Conservation (phyloP, 2,329 filamentous ascomycete genomes). For the Ploettnerulaceae sp. region DNA sequence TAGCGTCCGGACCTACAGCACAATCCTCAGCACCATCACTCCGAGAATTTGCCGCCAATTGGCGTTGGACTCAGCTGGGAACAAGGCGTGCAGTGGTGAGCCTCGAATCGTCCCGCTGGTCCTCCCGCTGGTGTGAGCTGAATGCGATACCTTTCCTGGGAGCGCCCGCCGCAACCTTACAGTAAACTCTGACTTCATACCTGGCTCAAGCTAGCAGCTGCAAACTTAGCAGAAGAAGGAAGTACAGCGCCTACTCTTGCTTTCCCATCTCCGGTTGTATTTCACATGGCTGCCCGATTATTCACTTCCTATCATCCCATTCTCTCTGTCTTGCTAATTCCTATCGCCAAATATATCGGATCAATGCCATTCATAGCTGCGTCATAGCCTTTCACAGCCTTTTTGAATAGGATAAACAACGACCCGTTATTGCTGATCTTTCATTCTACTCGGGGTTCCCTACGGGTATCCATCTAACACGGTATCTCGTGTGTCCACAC, state of each 20-base stretch:
- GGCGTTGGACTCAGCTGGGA: neutral
- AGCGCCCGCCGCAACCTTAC: constrained; percentile 1
- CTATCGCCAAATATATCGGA: neutral
- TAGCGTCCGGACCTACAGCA: constrained; percentile 6
- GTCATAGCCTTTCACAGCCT: neutral
- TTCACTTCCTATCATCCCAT: neutral
- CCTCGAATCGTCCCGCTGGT: no score
- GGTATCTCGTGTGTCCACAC: neutral
- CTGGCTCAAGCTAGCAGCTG: neutral
- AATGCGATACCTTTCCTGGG: neutral
- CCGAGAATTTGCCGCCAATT: neutral
- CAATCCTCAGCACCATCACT: neutral
- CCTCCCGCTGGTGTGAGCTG: constrained; percentile 4
- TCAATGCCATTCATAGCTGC: neutral
- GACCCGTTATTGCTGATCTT: neutral
- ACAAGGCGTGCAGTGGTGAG: constrained; percentile 2
- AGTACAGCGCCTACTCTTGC: neutral
- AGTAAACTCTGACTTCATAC: neutral
- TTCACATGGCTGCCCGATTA: neutral
- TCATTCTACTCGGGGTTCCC: neutral
- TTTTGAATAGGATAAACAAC: neutral
- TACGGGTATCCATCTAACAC: neutral
- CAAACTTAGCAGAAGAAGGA: neutral
- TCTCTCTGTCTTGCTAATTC: neutral
- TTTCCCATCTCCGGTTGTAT: neutral